Percentiles rank a stretch among this genome's conserved stretches.
Evolutionary conservation across 768 basidiomycete species (phyloP).

Genomic region (Leccinum ochraceum): DNA sequence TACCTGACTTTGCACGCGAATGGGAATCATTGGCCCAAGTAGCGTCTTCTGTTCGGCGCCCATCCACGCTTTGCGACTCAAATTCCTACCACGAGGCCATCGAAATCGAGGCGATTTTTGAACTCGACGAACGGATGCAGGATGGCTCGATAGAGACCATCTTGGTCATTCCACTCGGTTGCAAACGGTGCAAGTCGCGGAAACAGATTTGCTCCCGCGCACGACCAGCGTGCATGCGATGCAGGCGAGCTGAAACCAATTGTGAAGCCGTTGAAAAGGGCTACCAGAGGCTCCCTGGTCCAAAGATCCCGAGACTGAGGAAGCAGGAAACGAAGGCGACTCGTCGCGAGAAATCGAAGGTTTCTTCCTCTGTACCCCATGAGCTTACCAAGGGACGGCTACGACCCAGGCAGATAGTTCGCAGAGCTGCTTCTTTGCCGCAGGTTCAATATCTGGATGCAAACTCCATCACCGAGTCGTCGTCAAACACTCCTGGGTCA

Average conservation of each 20-base stretch:
- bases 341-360: neutral
- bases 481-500: neutral
- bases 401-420: neutral
- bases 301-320: slow-evolving; percentile 12
- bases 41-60: slow-evolving; percentile 28
- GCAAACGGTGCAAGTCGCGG: slow-evolving; percentile 15
- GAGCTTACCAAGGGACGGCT: neutral
- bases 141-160: slow-evolving; percentile 15
- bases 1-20: slow-evolving; percentile 19
- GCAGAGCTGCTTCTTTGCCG: neutral
- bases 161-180: slow-evolving; percentile 24
- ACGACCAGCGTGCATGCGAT: slow-evolving; percentile 28
- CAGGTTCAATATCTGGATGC: neutral
- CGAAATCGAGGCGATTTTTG: slow-evolving; percentile 28
- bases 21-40: slow-evolving; percentile 22
- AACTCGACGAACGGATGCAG: slow-evolving; percentile 20
- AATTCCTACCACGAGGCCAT: slow-evolving; percentile 21
- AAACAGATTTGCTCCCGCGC: slow-evolving; percentile 28
- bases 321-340: neutral
- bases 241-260: slow-evolving; percentile 1
- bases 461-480: neutral
- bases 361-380: neutral
- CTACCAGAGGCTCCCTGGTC: slow-evolving; percentile 29
- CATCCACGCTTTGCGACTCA: slow-evolving; percentile 19
- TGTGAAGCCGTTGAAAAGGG: slow-evolving; percentile 10